A percentile compares a stretch with the other conserved stretches of the same genome.
Conservation (phyloP, 2,329 filamentous ascomycete species). For the Ceratocystis harringtonii region DNA sequence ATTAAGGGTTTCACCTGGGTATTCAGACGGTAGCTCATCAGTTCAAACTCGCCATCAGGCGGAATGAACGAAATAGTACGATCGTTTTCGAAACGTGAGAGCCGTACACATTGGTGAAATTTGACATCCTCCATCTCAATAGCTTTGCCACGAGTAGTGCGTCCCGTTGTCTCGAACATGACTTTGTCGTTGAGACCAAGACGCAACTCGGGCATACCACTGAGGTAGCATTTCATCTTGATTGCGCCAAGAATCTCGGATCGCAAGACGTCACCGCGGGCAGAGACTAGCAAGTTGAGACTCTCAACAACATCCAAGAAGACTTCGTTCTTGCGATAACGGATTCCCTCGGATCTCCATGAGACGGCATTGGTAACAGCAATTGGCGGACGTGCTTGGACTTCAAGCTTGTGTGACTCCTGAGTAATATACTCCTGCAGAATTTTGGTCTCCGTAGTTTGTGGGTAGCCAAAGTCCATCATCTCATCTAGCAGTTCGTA, state of each 20-base stretch:
- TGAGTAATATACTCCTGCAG: conserved; percentile 98
- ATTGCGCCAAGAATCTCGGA: conserved; percentile 93
- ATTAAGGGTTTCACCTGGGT: conserved; percentile 97
- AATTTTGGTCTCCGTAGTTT: conserved; percentile 97
- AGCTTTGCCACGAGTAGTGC: conserved; percentile 85
- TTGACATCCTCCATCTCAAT: conserved; percentile 99
- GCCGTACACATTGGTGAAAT: conserved; percentile 93
- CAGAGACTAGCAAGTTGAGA: conserved; percentile 84
- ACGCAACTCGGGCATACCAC: conserved; percentile 91
- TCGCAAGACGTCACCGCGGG: conserved; percentile 85
- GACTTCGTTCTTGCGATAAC: conserved; percentile 98
- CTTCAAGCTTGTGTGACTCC: conserved; percentile 95
- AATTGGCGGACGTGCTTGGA: conserved; percentile 89
- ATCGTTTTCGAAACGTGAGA: conserved; percentile 96
- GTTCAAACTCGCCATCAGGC: conserved; percentile 93
- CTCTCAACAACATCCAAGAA: conserved; percentile 96
- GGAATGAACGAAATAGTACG: conserved; percentile 97
- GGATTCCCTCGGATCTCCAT: conserved; percentile 94
- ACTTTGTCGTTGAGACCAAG: conserved; percentile 95
- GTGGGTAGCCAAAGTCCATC: conserved; percentile 99
- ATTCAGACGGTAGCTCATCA: conserved; percentile 98
- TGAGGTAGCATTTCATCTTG: conserved; percentile 99
- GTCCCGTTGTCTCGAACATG: conserved; percentile 97
- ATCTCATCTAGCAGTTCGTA: conserved; percentile 98
- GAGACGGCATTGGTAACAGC: conserved; percentile 96